These are phyloP conservation scores for Verbena officinalis DNA, from an alignment of 257 asterid species.

Conservation along the genomic window DNA sequence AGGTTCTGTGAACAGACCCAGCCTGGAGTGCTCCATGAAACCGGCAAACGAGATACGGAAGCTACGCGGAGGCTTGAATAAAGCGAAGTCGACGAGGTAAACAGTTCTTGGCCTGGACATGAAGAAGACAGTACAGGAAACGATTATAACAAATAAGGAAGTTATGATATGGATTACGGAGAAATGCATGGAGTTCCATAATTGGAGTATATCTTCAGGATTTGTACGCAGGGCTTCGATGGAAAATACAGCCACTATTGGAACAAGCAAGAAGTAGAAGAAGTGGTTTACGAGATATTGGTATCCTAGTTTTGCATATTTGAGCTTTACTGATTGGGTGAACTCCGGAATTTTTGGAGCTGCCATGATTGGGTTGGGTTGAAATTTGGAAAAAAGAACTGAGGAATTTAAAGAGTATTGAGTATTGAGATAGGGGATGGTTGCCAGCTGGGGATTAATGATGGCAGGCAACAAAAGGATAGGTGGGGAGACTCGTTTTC, in stretches of 20 bases:
- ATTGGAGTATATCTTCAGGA: conserved; percentile 30
- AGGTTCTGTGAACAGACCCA: conserved; percentile 38
- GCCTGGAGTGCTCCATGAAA: conserved; percentile 46
- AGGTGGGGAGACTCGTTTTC: no score
- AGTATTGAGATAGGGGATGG: neutral
- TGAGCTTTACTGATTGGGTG: conserved; percentile 39
- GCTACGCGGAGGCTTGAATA: conserved; percentile 51
- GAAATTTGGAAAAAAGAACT: neutral
- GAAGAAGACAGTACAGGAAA: conserved; percentile 36
- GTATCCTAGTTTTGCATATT: conserved; percentile 42
- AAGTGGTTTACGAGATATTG: conserved; percentile 51
- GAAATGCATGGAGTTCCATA: conserved; percentile 36
- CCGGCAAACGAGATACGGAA: conserved; percentile 56
- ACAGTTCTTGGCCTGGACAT: conserved; percentile 47
- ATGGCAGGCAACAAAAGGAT: no score
- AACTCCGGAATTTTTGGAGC: conserved; percentile 30
- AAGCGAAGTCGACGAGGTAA: conserved; percentile 60
- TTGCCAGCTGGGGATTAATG: conserved; percentile 40
- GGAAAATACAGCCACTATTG: conserved; percentile 30
- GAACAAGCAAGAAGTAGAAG: conserved; percentile 36
- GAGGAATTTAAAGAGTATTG: conserved; percentile 1
- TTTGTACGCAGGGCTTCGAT: conserved; percentile 25
- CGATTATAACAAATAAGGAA: conserved; percentile 33
- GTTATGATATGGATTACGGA: conserved; percentile 29
- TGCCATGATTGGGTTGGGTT: neutral